Evolutionary conservation across 163 green algal genomes (phyloP).

Genomic region (Scenedesmus sp.): DNA sequence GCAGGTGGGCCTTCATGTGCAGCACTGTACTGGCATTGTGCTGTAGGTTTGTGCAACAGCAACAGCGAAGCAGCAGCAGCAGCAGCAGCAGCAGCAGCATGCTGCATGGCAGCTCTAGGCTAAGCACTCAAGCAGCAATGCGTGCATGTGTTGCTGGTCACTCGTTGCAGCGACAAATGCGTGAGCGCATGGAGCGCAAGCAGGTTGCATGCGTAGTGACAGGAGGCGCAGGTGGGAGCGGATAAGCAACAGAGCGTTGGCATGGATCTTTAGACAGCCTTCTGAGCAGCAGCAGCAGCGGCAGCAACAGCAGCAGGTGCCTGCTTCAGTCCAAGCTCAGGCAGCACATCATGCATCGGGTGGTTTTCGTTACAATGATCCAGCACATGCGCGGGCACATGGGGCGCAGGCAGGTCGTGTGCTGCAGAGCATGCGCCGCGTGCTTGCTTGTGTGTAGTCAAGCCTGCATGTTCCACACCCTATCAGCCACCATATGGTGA

Average conservation of each 20-base stretch:
- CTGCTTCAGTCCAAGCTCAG: no score
- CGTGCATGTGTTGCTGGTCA: background rate
- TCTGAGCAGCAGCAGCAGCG: no score
- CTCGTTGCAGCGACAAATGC: background rate
- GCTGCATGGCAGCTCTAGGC: background rate
- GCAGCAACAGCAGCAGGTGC: no score
- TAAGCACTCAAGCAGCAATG: background rate
- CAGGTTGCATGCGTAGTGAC: background rate
- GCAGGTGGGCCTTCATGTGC: constrained; percentile 7
- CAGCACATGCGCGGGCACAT: no score
- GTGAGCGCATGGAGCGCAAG: background rate
- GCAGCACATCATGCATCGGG: no score
- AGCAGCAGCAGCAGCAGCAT: background rate
- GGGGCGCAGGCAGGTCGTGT: no score
- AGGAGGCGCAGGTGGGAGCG: background rate
- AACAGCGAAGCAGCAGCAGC: background rate
- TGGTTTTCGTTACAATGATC: no score
- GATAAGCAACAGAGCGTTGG: background rate
- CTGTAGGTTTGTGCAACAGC: background rate
- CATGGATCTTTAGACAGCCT: no score
- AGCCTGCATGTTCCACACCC: no score
- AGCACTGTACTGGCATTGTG: background rate
- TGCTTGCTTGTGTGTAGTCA: no score
- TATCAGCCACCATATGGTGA: no score
- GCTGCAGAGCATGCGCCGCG: no score